Conservation (phyloP, 805 yeast species). For the Ogataea thermomethanolica region DNA sequence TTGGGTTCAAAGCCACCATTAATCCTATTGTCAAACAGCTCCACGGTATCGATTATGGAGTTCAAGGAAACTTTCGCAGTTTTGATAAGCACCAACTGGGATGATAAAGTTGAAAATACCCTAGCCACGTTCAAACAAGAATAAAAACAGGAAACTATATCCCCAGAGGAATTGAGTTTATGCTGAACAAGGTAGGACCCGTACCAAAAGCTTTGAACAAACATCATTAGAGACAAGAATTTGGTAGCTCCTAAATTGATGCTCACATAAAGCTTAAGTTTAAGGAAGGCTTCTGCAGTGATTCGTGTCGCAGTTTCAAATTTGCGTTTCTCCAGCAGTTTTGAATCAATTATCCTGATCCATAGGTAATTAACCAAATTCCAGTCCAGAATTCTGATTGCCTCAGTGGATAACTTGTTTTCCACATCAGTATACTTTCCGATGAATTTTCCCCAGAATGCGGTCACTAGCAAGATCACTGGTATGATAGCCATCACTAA, state of each 20-base stretch:
- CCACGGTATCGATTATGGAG: conserved; percentile 43
- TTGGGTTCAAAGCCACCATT: conserved; percentile 21
- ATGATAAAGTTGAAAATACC: conserved; percentile 50
- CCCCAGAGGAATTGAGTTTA: conserved; percentile 51
- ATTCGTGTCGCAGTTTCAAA: conserved; percentile 34
- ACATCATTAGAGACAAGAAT: conserved; percentile 62
- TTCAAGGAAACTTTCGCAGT: conserved; percentile 69
- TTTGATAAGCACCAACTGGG: conserved; percentile 57
- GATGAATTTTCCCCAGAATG: conserved; percentile 48
- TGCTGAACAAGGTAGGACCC: conserved; percentile 65
- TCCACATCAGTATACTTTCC: conserved; percentile 50
- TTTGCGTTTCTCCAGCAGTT: conserved; percentile 44
- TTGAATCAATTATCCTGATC: conserved; percentile 60
- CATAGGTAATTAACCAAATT: conserved; percentile 54
- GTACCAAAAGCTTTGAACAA: conserved; percentile 91
- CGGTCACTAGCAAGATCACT: conserved; percentile 48
- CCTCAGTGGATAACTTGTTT: conserved; percentile 51
- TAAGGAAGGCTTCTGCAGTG: conserved; percentile 40
- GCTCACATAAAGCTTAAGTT: conserved; percentile 45
- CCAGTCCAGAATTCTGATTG: conserved; percentile 70
- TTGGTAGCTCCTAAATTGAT: conserved; percentile 56
- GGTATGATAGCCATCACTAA: conserved; percentile 77
- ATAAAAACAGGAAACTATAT: conserved; percentile 78
- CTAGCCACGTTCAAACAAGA: conserved; percentile 74
- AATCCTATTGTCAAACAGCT: conserved; percentile 5